Evolutionary conservation across 108 stramenopile genomes (phyloP), one percentile per base, ranked within the genome.

Genomic region (Seminavis robusta): DNA sequence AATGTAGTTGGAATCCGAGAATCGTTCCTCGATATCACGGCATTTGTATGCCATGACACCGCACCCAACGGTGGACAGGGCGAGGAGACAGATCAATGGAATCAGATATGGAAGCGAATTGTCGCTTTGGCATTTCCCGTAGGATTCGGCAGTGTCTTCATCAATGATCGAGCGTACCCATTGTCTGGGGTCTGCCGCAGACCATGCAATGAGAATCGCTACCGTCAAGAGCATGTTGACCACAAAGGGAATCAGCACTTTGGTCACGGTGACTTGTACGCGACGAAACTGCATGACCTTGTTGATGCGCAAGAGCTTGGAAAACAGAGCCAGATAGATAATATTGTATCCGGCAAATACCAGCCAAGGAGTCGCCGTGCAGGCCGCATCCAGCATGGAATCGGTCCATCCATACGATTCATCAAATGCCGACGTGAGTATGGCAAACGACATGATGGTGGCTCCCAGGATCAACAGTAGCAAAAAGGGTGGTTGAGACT

Each of bases 321-420:
- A 61, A 45, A 72, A 76, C 11, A 84, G 55, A 17, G 79, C 79
- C 0, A 68, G 55, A 51, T 75, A 80, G 4, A 61, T 52, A 21
- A 63, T 63, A 1, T 56, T 56, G 36, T 75, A 80, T 17, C 83
- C 83, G 27, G 66, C 38, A 25, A 52, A 66, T 10, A 69, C 16
- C 11, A 77, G 52, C 74, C 74, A 80, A 3, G 79, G 70, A 8
- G 51, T 24, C 7, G 58, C 36, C 58, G 70, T 74, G 44, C 78
- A 79, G 0, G 78, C 69, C 0, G 42, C 50, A 25, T 33, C 34
- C 4, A 57, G 16, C 27, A 25, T 23, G 4, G 8, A 41, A 45
- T 56, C 55, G 30, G 17, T 50, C 56, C 24, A 57, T 5, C 62
- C 62, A 5, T 9, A 40, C 52, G 28, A 8, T 15, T 68, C 67